Conservation (phyloP, 2,329 filamentous ascomycete species). For the Trichophyton benhamiae region DNA sequence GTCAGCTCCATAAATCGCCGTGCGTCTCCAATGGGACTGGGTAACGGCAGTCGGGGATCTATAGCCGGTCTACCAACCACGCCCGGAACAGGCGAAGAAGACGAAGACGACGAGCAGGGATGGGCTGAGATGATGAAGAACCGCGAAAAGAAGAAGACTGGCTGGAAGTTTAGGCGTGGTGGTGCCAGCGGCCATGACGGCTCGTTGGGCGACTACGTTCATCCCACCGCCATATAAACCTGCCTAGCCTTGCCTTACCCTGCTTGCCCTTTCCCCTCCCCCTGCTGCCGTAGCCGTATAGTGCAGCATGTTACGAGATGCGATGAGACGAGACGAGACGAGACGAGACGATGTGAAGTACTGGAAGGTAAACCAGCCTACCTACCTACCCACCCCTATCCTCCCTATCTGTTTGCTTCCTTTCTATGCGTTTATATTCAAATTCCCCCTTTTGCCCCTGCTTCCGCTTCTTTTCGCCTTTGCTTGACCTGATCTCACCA, state of each 20-base stretch:
- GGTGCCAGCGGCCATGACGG: slow-evolving; percentile 14
- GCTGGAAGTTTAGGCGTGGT: slow-evolving; percentile 35
- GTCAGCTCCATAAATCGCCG: slow-evolving; percentile 15
- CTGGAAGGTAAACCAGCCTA: background rate
- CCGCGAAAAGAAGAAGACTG: slow-evolving; percentile 38
- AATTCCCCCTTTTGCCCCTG: too few relatives aligned
- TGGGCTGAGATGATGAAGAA: slow-evolving; percentile 42
- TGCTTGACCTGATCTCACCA: background rate
- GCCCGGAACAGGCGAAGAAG: slow-evolving; percentile 15
- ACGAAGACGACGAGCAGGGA: slow-evolving; percentile 39
- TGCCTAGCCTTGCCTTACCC: background rate
- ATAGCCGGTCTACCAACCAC: slow-evolving; percentile 4
- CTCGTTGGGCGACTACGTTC: slow-evolving; percentile 26
- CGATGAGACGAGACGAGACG: background rate
- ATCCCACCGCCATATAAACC: slow-evolving; percentile 22
- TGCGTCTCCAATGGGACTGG: slow-evolving; percentile 7
- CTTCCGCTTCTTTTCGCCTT: too few relatives aligned
- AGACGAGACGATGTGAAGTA: background rate
- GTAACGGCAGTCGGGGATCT: background rate
- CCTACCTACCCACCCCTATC: background rate
- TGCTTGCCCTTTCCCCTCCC: background rate
- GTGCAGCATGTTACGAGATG: background rate
- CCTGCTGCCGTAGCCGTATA: background rate
- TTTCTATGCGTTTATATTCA: background rate
- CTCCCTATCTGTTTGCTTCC: background rate